phyloP scores from a whole-genome alignment of 179 eudicot genomes.

The Amaranthus tricolor region DNA sequence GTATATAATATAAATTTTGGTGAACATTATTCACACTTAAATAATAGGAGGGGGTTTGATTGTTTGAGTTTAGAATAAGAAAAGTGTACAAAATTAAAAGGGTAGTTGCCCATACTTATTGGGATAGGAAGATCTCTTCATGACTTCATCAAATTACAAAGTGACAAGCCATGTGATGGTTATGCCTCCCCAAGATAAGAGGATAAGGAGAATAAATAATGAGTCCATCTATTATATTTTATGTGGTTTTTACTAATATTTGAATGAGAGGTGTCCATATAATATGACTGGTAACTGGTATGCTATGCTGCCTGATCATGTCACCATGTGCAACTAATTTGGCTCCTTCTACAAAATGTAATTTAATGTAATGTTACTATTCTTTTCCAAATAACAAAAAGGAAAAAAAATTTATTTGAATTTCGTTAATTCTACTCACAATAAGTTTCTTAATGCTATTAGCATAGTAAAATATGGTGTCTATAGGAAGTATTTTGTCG shows the following conservation, averaged over 20 bases:
- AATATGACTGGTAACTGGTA: constrained; percentile 1
- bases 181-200: constrained; percentile 10
- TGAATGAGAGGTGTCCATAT: background rate
- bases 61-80: no score
- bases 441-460: no score
- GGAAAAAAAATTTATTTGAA: no score
- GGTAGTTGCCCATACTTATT: constrained; percentile 12
- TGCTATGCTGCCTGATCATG: background rate
- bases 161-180: constrained; percentile 18
- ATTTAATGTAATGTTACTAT: background rate
- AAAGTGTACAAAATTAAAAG: background rate
- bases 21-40: no score
- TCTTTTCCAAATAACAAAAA: no score
- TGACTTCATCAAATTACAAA: background rate
- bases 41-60: no score
- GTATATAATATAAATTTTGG: no score
- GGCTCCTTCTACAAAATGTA: background rate
- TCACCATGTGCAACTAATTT: constrained; percentile 14
- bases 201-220: constrained; percentile 7
- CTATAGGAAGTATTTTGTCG: no score
- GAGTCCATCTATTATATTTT: background rate
- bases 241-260: background rate
- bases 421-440: no score
- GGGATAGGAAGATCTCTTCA: background rate
- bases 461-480: no score